These are phyloP conservation scores for Yamagishiella unicocca DNA, from an alignment of 139 green algal genomes.

Conservation along the genomic window DNA sequence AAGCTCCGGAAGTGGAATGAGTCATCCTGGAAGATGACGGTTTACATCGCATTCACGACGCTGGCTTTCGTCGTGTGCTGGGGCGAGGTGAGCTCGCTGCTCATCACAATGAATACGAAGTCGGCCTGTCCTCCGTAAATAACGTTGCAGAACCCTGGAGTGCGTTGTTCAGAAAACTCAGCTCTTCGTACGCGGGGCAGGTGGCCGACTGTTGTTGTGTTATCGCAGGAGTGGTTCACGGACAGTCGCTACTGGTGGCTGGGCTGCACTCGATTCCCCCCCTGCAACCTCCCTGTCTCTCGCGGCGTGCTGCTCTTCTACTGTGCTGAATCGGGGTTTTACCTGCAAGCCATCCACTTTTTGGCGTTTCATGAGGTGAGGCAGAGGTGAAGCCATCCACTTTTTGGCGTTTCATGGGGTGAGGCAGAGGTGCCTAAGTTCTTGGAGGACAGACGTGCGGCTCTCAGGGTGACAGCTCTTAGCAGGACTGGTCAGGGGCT, in stretches of 20 bases:
- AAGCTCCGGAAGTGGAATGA: constrained; percentile 74
- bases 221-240: constrained; percentile 41
- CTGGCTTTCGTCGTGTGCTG: constrained; percentile 49
- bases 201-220: no score
- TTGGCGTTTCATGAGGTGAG: constrained; percentile 64
- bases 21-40: constrained; percentile 68
- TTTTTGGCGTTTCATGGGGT: constrained; percentile 69
- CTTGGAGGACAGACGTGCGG: no score
- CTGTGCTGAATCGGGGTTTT: constrained; percentile 85
- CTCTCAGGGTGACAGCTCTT: no score
- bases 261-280: constrained; percentile 73
- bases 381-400: constrained; percentile 69
- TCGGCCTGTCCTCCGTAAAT: no score
- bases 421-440: no score
- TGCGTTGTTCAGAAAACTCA: no score
- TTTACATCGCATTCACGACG: constrained; percentile 64
- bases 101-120: no score
- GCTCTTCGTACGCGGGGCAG: no score
- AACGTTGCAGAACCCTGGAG: no score
- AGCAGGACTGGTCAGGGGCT: no score
- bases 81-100: constrained; percentile 16
- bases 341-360: constrained; percentile 74
- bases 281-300: constrained; percentile 67
- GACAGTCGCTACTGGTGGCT: constrained; percentile 68
- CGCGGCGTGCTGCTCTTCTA: constrained; percentile 82